Percentiles rank a stretch among this genome's conserved stretches.
These are phyloP conservation scores for Hyphopichia wangnamkhiaoensis DNA, from an alignment of 1,139 yeast species.

Conservation along the genomic window DNA sequence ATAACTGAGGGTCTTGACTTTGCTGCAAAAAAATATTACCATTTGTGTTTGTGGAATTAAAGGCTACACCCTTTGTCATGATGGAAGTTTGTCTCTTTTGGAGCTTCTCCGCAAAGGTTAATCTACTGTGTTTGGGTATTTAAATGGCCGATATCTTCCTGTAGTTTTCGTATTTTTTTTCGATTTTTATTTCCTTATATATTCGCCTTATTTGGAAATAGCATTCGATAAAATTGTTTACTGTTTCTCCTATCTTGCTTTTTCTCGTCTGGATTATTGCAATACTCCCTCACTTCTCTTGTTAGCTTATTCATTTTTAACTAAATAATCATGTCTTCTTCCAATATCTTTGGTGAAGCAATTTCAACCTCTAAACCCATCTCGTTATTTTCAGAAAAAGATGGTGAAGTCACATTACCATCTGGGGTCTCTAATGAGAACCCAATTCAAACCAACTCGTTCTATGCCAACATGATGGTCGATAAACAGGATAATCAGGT, in stretches of 20 bases:
- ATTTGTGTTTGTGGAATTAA: too few species aligned
- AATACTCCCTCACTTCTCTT: not conserved
- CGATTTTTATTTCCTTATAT: too few species aligned
- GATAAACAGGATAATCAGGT: conserved; percentile 58
- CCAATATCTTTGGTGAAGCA: conserved; percentile 29
- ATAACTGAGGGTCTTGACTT: too few species aligned
- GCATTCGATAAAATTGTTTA: too few species aligned
- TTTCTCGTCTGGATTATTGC: not conserved
- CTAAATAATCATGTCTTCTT: conserved; percentile 1
- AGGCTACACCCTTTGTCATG: too few species aligned
- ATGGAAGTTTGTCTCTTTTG: too few species aligned
- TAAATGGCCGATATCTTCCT: too few species aligned
- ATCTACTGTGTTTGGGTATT: too few species aligned
- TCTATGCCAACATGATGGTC: conserved; percentile 70
- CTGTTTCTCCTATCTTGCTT: not conserved
- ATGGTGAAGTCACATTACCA: conserved; percentile 51
- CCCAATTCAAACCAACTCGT: conserved; percentile 74
- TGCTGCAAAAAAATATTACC: too few species aligned
- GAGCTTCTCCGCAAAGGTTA: too few species aligned
- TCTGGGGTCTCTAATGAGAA: conserved; percentile 29
- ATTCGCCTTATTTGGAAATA: too few species aligned
- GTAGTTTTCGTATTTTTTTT: too few species aligned
- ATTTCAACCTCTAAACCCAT: conserved; percentile 48
- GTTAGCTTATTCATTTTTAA: not conserved
- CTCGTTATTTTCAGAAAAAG: conserved; percentile 39